phyloP scores from a whole-genome alignment of 257 asterid genomes.

The Eucommia ulmoides region DNA sequence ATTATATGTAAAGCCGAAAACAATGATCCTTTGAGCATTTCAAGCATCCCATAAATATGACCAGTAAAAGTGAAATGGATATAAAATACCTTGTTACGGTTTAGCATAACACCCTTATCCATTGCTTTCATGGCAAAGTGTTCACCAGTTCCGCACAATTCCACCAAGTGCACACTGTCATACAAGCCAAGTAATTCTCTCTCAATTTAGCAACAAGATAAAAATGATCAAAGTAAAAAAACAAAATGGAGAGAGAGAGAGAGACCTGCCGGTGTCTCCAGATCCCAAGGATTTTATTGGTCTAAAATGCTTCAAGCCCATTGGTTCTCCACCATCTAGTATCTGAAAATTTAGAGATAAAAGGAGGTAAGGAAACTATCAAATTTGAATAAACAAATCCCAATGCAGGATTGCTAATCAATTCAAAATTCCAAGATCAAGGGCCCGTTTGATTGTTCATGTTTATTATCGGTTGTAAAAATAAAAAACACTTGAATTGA shows the following conservation, averaged over 20 bases:
- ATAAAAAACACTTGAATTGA: too few relatives aligned
- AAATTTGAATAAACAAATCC: neutral
- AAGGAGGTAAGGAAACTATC: neutral
- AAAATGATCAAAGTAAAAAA: neutral
- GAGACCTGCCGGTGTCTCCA: constrained; percentile 95
- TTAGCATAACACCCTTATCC: constrained; percentile 93
- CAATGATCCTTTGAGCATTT: too few relatives aligned
- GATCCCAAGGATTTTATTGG: constrained; percentile 95
- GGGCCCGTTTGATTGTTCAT: too few relatives aligned
- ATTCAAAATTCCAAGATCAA: too few relatives aligned
- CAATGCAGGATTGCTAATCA: neutral
- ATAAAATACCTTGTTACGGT: constrained; percentile 83
- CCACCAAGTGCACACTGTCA: constrained; percentile 89
- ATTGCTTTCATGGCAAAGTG: constrained; percentile 93
- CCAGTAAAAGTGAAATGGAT: too few relatives aligned
- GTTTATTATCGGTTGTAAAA: too few relatives aligned
- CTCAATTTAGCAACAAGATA: neutral
- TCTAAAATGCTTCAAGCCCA: constrained; percentile 79
- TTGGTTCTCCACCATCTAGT: constrained; percentile 56
- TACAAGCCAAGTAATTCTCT: neutral
- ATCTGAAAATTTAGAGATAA: constrained; percentile 30
- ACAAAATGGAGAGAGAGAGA: neutral
- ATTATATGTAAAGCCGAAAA: too few relatives aligned
- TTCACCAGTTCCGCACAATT: constrained; percentile 73
- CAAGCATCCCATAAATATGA: too few relatives aligned